Evolutionary conservation across 495 filamentous ascomycete species (phyloP).

Genomic region (Talaromyces nanjingensis): DNA sequence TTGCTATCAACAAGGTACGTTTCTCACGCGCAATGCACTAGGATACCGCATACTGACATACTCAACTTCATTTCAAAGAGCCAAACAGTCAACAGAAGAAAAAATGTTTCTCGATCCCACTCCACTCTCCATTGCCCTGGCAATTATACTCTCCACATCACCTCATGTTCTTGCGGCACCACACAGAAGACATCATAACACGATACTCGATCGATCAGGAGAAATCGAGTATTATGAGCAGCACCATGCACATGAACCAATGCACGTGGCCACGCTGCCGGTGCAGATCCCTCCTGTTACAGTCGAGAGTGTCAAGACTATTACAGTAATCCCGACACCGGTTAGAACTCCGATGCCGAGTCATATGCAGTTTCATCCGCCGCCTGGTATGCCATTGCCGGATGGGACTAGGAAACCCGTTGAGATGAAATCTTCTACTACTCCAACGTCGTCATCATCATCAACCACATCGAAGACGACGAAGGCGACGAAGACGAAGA

Average conservation of each 20-base stretch:
- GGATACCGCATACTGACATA: neutral
- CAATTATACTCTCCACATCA: constrained; percentile 9
- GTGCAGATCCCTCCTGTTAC: neutral
- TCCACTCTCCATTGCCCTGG: constrained; percentile 8
- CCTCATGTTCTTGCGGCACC: neutral
- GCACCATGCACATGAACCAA: neutral
- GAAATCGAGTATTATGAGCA: neutral
- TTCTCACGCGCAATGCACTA: neutral
- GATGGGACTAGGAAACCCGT: neutral
- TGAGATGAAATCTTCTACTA: neutral
- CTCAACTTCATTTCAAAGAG: neutral
- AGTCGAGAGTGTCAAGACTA: neutral
- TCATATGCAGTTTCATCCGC: neutral
- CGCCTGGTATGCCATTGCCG: neutral
- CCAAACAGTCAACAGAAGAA: neutral
- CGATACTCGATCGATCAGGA: constrained; percentile 7
- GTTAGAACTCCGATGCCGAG: neutral
- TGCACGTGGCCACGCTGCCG: neutral
- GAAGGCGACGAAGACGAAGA: neutral
- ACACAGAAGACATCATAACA: neutral
- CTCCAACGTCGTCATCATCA: neutral
- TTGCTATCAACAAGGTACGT: neutral
- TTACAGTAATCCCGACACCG: constrained; percentile 2
- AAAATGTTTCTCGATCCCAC: constrained; percentile 8
- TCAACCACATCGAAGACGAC: neutral